phyloP scores from a whole-genome alignment of 2,329 filamentous ascomycete species.

The Pseudogymnoascus sp. region DNA sequence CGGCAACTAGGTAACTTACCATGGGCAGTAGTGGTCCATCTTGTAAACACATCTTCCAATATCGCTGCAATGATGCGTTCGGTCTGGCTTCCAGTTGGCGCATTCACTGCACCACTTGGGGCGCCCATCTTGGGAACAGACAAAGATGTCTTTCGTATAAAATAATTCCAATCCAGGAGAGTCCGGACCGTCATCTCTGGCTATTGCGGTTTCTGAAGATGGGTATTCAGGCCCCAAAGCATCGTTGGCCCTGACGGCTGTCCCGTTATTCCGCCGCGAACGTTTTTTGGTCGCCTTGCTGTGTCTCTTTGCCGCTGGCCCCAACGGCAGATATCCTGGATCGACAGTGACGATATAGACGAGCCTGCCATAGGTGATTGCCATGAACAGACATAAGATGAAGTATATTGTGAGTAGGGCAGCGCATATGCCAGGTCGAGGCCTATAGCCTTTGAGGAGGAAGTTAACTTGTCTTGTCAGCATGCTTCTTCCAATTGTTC shows the following conservation, averaged over 20 bases:
- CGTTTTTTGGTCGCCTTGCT: conserved; percentile 23
- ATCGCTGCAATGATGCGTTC: conserved; percentile 80
- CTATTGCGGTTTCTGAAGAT: conserved; percentile 19
- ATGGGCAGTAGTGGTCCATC: conserved; percentile 96
- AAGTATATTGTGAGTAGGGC: conserved; percentile 68
- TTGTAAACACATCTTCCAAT: conserved; percentile 74
- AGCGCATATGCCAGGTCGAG: conserved; percentile 48
- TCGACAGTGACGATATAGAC: conserved; percentile 60
- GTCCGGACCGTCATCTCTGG: conserved; percentile 40
- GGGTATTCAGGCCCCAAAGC: conserved; percentile 8
- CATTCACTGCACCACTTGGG: conserved; percentile 83
- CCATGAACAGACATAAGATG: conserved; percentile 60
- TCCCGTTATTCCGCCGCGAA: conserved; percentile 20
- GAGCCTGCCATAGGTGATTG: conserved; percentile 64
- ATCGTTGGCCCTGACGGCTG: conserved; percentile 13
- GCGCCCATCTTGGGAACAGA: conserved; percentile 75
- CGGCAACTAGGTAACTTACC: conserved; percentile 33
- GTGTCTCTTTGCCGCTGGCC: conserved; percentile 30
- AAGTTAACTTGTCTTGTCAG: conserved; percentile 55
- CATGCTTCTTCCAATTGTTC: background rate
- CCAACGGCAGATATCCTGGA: conserved; percentile 67
- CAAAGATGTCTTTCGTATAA: conserved; percentile 75
- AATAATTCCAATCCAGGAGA: conserved; percentile 66
- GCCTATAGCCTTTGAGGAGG: conserved; percentile 47
- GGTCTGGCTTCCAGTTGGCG: conserved; percentile 79